These are phyloP conservation scores for Melampsora abietis-canadensis DNA, from an alignment of 1,284 basidiomycete genomes.

Conservation along the genomic window DNA sequence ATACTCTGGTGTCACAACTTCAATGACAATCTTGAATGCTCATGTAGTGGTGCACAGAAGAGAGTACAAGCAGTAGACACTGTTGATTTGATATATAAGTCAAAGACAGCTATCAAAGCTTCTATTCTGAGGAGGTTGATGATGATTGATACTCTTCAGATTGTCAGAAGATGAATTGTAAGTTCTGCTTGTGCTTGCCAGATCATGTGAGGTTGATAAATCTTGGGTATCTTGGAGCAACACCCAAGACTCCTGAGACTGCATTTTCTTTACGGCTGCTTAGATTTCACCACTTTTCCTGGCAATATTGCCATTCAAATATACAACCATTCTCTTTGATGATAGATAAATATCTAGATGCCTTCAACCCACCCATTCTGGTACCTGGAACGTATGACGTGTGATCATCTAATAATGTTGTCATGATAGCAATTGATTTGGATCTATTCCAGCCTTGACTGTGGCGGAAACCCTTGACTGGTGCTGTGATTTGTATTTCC, in stretches of 20 bases:
- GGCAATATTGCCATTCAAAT: not conserved
- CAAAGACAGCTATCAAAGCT: too few species aligned
- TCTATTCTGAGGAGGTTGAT: too few species aligned
- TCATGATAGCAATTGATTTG: not conserved
- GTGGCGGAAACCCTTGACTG: slow-evolving; percentile 1
- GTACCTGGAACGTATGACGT: not conserved
- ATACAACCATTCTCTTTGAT: too few species aligned
- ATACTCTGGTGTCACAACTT: too few species aligned
- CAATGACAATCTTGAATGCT: too few species aligned
- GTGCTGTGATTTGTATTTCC: not conserved
- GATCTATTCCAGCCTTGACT: not conserved
- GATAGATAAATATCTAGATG: too few species aligned
- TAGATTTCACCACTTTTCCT: slow-evolving; percentile 2
- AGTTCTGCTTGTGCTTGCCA: slow-evolving; percentile 17
- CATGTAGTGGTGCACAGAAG: too few species aligned
- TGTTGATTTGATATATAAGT: too few species aligned
- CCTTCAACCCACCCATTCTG: not conserved
- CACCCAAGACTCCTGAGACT: not conserved
- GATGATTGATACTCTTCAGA: too few species aligned
- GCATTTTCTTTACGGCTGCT: slow-evolving; percentile 11
- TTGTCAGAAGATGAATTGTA: not conserved
- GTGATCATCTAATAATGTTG: not conserved
- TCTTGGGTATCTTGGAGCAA: slow-evolving; percentile 1
- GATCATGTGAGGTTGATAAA: slow-evolving; percentile 8
- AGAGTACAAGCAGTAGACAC: too few species aligned